These are phyloP conservation scores for Wickerhamomyces chambardii DNA, from an alignment of 805 yeast species.

Conservation along the genomic window DNA sequence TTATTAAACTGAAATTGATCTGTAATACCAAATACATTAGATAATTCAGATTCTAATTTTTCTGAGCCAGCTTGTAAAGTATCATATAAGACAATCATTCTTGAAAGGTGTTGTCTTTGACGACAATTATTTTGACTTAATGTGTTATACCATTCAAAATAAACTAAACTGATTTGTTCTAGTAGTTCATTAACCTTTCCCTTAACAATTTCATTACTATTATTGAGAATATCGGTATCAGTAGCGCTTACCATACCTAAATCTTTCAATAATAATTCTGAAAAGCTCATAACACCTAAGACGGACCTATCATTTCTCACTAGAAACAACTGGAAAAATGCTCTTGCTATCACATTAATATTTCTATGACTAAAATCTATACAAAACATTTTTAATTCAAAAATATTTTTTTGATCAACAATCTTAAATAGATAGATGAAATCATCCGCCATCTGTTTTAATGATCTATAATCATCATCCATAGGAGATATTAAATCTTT, in stretches of 20 bases:
- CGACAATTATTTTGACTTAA: slow-evolving; percentile 66
- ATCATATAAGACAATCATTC: slow-evolving; percentile 59
- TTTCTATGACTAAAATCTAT: slow-evolving; percentile 21
- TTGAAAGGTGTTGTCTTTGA: slow-evolving; percentile 66
- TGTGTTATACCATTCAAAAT: slow-evolving; percentile 33
- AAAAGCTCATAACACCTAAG: slow-evolving; percentile 37
- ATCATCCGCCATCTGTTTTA: slow-evolving; percentile 26
- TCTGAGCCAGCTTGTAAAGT: slow-evolving; percentile 72
- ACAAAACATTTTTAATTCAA: slow-evolving; percentile 23
- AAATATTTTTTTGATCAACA: slow-evolving; percentile 17
- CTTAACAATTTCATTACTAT: slow-evolving; percentile 13
- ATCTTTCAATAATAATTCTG: slow-evolving; percentile 28
- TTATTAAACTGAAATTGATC: slow-evolving; percentile 15
- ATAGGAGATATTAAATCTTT: slow-evolving; percentile 21
- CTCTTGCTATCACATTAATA: slow-evolving; percentile 45
- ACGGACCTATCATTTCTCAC: slow-evolving; percentile 55
- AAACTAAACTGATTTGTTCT: slow-evolving; percentile 37
- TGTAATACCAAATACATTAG: slow-evolving; percentile 22
- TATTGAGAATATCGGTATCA: slow-evolving; percentile 21
- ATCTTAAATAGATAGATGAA: slow-evolving; percentile 24
- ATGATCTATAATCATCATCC: slow-evolving; percentile 19
- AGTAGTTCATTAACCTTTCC: slow-evolving; percentile 22
- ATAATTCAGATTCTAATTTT: slow-evolving; percentile 42
- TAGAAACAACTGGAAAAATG: slow-evolving; percentile 51
- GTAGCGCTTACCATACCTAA: slow-evolving; percentile 34